Percentiles rank a stretch among this genome's conserved stretches.
Evolutionary conservation across 129 eudicot genomes (phyloP).

Genomic region (Lactuca saligna): DNA sequence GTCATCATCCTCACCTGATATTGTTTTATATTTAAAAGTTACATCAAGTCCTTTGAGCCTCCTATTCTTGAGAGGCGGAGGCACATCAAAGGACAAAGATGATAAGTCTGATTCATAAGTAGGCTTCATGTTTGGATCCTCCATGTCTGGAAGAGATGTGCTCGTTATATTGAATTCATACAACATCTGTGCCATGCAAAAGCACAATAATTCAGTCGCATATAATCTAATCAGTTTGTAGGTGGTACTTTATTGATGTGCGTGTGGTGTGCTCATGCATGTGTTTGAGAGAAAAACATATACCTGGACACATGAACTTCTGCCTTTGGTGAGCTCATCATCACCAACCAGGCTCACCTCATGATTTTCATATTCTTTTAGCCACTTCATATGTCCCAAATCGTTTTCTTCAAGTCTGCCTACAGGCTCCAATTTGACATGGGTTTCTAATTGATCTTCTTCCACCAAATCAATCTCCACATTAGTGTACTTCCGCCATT

Average conservation of each 20-base stretch:
- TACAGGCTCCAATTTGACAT: background rate
- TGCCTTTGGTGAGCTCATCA: background rate
- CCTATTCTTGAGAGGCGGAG: too few relatives aligned
- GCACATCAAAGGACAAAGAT: too few relatives aligned
- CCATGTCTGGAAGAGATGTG: too few relatives aligned
- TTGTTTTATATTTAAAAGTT: background rate
- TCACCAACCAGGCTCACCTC: background rate
- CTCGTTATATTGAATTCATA: too few relatives aligned
- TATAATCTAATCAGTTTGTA: background rate
- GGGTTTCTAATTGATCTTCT: too few relatives aligned
- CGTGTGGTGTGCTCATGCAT: too few relatives aligned
- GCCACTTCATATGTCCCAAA: slow-evolving; percentile 16
- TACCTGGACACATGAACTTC: slow-evolving; percentile 14
- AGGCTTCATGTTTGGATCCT: too few relatives aligned
- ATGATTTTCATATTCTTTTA: slow-evolving; percentile 3
- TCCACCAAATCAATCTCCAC: too few relatives aligned
- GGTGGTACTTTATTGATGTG: background rate
- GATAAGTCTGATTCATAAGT: too few relatives aligned
- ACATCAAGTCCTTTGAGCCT: background rate
- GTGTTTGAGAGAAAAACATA: background rate
- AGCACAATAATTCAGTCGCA: slow-evolving; percentile 5
- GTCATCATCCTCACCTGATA: background rate
- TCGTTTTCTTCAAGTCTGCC: background rate
- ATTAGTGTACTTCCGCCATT: too few relatives aligned
- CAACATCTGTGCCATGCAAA: background rate